phyloP scores from a whole-genome alignment of 176 grass and related monocot genomes.

The Carex parvula region DNA sequence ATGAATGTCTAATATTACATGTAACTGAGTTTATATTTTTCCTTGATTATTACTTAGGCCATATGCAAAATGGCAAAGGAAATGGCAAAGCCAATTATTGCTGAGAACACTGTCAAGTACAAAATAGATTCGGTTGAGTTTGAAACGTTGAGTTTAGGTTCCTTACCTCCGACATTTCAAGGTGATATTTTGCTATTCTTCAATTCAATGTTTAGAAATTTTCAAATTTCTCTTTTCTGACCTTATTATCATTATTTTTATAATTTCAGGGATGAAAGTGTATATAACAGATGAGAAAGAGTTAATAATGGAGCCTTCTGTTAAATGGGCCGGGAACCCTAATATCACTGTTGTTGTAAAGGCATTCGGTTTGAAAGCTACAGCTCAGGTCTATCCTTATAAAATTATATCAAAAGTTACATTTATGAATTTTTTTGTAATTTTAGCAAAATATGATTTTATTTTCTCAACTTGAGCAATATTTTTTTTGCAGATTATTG shows the following conservation, averaged over 20 bases:
- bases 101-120: slow-evolving; percentile 70
- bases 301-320: slow-evolving; percentile 72
- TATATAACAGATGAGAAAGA: slow-evolving; percentile 76
- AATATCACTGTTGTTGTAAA: slow-evolving; percentile 77
- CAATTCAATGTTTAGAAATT: slow-evolving; percentile 5
- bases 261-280: slow-evolving; percentile 71
- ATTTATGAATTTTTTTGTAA: background rate
- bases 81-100: slow-evolving; percentile 77
- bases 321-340: slow-evolving; percentile 90
- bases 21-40: background rate
- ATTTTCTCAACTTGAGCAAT: slow-evolving; percentile 20
- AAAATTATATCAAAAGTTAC: slow-evolving; percentile 6
- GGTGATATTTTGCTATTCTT: slow-evolving; percentile 34
- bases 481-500: slow-evolving; percentile 48
- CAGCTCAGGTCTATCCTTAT: slow-evolving; percentile 47
- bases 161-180: slow-evolving; percentile 70
- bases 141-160: slow-evolving; percentile 72
- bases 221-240: slow-evolving; percentile 1
- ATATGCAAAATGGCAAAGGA: slow-evolving; percentile 76
- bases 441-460: slow-evolving; percentile 1
- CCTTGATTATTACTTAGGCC: slow-evolving; percentile 40
- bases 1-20: background rate
- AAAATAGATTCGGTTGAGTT: slow-evolving; percentile 87
- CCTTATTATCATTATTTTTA: slow-evolving; percentile 1
- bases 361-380: slow-evolving; percentile 71